Conservation (phyloP, 257 asterid species). For the Datura wrightii region DNA sequence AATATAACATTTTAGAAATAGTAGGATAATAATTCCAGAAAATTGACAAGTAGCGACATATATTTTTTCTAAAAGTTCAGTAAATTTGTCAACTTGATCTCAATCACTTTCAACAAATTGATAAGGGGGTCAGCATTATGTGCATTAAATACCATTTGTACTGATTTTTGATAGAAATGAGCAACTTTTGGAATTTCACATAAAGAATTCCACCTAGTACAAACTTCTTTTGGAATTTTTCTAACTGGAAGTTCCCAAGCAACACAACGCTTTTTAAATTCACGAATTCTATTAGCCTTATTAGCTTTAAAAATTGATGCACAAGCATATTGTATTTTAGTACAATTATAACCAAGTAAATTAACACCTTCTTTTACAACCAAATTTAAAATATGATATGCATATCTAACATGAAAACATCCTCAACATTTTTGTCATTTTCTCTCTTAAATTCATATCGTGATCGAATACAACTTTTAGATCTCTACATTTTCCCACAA, state of each 20-base stretch:
- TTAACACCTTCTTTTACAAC: too few species aligned
- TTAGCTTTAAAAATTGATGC: neutral
- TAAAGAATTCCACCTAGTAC: too few species aligned
- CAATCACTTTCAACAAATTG: neutral
- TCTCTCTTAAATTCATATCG: neutral
- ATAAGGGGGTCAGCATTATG: neutral
- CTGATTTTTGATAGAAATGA: neutral
- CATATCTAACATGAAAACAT: neutral
- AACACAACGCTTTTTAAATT: neutral
- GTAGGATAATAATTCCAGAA: neutral
- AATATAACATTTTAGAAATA: neutral
- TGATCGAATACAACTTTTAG: slow-evolving; percentile 4
- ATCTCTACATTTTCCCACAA: slow-evolving; percentile 13
- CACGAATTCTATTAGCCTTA: neutral
- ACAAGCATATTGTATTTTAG: neutral
- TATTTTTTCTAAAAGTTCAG: neutral
- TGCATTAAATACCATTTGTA: too few species aligned
- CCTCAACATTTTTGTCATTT: neutral
- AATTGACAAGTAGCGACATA: neutral
- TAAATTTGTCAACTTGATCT: too few species aligned
- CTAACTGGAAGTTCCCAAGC: neutral
- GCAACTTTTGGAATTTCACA: neutral
- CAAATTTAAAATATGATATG: too few species aligned
- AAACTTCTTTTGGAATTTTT: neutral
- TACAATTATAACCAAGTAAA: neutral